A percentile compares a stretch with the other conserved stretches of the same genome.
Conservation (phyloP, 306 rosid species). For the Hippophae tibetana region DNA sequence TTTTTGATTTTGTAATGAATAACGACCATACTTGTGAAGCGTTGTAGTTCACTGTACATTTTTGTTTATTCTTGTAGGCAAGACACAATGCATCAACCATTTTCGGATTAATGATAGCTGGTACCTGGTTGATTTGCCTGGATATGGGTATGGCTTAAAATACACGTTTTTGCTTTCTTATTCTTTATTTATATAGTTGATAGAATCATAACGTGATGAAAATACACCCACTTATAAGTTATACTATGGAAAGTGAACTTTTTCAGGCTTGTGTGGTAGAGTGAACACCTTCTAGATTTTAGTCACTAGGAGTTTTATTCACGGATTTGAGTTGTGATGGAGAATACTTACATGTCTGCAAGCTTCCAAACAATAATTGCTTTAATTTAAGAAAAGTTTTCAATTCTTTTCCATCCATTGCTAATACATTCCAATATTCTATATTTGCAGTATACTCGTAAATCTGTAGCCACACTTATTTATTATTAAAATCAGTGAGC, state of each 20-base stretch:
- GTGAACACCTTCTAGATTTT: constrained; percentile 2
- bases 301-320: background rate
- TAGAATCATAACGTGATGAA: background rate
- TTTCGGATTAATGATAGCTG: constrained; percentile 85
- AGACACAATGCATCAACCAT: constrained; percentile 96
- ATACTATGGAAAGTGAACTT: background rate
- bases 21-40: background rate
- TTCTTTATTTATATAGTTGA: background rate
- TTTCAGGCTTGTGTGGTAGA: background rate
- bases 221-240: background rate
- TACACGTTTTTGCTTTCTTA: background rate
- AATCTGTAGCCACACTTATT: no score
- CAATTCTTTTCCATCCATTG: background rate
- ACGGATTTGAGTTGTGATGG: background rate
- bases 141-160: constrained; percentile 70
- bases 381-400: background rate
- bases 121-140: constrained; percentile 97
- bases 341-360: background rate
- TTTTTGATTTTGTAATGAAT: background rate
- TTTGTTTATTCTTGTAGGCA: constrained; percentile 40
- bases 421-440: background rate
- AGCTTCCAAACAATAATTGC: background rate
- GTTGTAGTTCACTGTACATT: background rate
- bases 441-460: no score
- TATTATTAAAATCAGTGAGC: no score